Conservation (phyloP, 306 rosid species). For the Dryas alaskensis region DNA sequence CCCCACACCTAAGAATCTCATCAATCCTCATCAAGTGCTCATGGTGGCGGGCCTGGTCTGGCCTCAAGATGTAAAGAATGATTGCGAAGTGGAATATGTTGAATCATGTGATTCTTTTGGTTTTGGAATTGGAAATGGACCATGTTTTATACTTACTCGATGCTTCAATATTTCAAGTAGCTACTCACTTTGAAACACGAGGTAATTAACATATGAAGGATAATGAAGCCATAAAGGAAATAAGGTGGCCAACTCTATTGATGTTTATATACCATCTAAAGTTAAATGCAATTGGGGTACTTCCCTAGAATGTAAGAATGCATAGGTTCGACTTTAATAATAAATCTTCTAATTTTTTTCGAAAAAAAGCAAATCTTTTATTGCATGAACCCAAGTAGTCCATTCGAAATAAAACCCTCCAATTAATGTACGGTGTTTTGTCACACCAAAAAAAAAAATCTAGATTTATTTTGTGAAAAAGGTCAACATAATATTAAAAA, state of each 20-base stretch:
- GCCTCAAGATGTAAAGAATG: not conserved
- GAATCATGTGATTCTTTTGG: not conserved
- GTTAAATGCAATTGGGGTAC: not conserved
- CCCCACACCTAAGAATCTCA: slow-evolving; percentile 10
- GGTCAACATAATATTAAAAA: no score
- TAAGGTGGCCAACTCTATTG: not conserved
- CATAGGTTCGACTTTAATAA: not conserved
- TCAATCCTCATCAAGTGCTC: slow-evolving; percentile 1
- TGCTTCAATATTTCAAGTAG: not conserved
- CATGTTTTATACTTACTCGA: not conserved
- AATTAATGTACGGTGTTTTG: no score
- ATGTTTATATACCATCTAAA: not conserved
- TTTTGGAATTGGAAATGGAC: not conserved
- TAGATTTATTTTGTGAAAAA: no score
- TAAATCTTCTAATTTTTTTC: no score
- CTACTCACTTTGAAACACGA: not conserved
- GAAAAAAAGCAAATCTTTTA: no score
- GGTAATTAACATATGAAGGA: not conserved
- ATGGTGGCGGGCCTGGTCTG: not conserved
- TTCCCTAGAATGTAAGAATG: not conserved
- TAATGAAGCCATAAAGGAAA: not conserved
- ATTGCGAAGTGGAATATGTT: not conserved
- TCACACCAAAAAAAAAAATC: no score
- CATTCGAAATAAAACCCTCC: no score
- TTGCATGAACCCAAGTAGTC: no score